phyloP scores from a whole-genome alignment of 352 stramenopile species.

The Phytophthora citrophthora region DNA sequence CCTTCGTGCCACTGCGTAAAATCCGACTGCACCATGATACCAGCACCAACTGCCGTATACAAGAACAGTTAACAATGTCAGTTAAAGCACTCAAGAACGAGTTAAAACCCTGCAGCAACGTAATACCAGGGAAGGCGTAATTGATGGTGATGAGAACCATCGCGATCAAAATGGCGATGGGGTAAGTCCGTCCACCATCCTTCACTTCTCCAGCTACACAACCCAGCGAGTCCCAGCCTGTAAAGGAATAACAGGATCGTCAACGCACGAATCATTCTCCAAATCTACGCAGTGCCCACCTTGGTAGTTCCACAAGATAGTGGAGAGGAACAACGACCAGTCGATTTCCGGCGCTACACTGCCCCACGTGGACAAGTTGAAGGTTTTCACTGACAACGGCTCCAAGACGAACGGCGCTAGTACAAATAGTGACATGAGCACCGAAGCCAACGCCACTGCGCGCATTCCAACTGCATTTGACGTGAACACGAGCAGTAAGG shows the following conservation, averaged over 20 bases:
- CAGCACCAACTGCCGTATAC: conserved; percentile 53
- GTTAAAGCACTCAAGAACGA: neutral
- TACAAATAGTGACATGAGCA: conserved; percentile 86
- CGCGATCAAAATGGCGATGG: conserved; percentile 83
- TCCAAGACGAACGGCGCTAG: conserved; percentile 83
- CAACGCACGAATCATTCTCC: neutral
- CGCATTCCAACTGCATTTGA: conserved; percentile 83
- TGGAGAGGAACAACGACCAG: conserved; percentile 88
- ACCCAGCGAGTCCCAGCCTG: conserved; percentile 83
- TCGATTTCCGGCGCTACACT: conserved; percentile 71
- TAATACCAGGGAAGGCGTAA: conserved; percentile 83
- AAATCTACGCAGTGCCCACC: conserved; percentile 25
- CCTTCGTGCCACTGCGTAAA: conserved; percentile 76
- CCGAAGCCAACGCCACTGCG: conserved; percentile 70
- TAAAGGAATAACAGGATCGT: neutral
- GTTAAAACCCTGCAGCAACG: neutral
- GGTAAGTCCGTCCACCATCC: conserved; percentile 78
- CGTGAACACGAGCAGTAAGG: conserved; percentile 73
- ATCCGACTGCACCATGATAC: conserved; percentile 81
- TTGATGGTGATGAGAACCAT: conserved; percentile 87
- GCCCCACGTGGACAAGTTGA: conserved; percentile 79
- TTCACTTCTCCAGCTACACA: conserved; percentile 89
- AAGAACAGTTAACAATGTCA: conserved; percentile 4
- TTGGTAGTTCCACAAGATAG: conserved; percentile 90
- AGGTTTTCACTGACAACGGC: conserved; percentile 71